Evolutionary conservation across 2,329 filamentous ascomycete species (phyloP).

Genomic region (Acephala macrosclerotiorum): DNA sequence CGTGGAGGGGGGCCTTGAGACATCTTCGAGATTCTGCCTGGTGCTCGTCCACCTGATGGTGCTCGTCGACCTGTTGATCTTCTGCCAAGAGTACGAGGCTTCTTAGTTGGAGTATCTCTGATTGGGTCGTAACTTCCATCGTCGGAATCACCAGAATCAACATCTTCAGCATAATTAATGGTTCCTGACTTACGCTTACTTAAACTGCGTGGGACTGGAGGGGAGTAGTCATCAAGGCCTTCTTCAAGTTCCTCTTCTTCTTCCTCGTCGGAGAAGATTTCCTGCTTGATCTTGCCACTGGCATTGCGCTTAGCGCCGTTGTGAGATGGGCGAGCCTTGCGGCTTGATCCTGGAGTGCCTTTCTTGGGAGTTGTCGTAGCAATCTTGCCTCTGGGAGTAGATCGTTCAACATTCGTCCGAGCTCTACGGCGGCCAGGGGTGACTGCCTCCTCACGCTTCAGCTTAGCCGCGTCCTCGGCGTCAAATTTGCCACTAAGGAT

Average conservation of each 20-base stretch:
- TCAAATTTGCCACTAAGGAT: neutral
- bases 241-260: neutral
- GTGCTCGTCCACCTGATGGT: neutral
- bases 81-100: neutral
- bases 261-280: neutral
- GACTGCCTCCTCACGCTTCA: neutral
- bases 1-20: neutral
- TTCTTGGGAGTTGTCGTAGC: neutral
- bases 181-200: neutral
- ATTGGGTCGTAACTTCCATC: constrained; percentile 1
- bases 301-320: neutral
- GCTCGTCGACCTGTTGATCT: neutral
- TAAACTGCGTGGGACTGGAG: neutral
- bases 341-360: neutral
- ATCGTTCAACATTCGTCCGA: neutral
- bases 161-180: neutral
- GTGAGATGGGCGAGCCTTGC: too few species aligned
- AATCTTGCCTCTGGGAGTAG: neutral
- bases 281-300: neutral
- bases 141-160: constrained; percentile 14
- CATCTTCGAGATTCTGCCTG: constrained; percentile 10
- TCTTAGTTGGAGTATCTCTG: neutral
- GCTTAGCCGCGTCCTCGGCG: neutral
- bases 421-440: neutral
- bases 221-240: neutral